phyloP scores from a whole-genome alignment of 2,329 filamentous ascomycete species.

The Fusarium foetens region DNA sequence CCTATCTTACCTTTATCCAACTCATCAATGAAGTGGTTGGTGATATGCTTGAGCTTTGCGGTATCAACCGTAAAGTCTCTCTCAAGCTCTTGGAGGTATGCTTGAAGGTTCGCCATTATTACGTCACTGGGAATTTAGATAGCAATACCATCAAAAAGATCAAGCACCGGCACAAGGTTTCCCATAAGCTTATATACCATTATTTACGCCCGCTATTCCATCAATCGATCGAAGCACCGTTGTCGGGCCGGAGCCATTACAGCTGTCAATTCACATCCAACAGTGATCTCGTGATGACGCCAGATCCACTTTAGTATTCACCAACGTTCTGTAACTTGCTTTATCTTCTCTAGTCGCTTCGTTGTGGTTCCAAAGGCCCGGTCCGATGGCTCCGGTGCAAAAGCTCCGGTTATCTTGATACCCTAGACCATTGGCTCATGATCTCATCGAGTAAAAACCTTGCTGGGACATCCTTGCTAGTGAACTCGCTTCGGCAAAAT shows the following conservation, averaged over 20 bases:
- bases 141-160: rapidly evolving
- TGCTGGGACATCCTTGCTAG: not conserved
- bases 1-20: not conserved
- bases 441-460: not conserved
- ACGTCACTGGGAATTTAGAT: rapidly evolving
- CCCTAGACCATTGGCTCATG: not conserved
- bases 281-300: not conserved
- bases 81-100: not conserved
- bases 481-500: not conserved
- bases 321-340: not conserved
- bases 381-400: not conserved
- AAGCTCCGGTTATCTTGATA: not conserved
- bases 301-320: not conserved
- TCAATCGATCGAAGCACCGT: not conserved
- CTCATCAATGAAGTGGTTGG: constrained; percentile 6
- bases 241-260: not conserved
- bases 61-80: constrained; percentile 2
- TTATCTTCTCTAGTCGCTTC: not conserved
- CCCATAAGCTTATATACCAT: not conserved
- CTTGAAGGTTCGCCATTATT: not conserved
- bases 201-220: too few species aligned
- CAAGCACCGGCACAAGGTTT: rapidly evolving
- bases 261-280: not conserved
- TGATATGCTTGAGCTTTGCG: constrained; percentile 6
- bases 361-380: not conserved